Conservation (phyloP, 345 rosid genomes). For the Camelina neglecta region DNA sequence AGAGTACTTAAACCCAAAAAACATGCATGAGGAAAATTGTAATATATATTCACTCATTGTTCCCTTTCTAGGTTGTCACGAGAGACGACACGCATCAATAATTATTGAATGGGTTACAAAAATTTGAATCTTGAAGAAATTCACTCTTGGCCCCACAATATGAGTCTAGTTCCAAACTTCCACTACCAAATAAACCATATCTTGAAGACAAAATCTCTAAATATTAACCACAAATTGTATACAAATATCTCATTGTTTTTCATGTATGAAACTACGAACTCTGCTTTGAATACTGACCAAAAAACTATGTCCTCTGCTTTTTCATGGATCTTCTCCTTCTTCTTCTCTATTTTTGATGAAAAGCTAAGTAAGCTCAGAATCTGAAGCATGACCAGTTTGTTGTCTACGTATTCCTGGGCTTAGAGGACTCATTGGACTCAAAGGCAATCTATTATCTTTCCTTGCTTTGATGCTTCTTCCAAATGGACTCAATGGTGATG, state of each 20-base stretch:
- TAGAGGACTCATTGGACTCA: conserved; percentile 45
- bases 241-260: conserved; percentile 18
- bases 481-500: conserved; percentile 45
- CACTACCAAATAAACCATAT: not conserved
- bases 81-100: no score
- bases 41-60: no score
- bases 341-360: conserved; percentile 17
- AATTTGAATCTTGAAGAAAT: no score
- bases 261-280: conserved; percentile 12
- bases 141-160: no score
- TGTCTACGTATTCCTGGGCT: conserved; percentile 45
- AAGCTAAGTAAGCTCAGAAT: conserved; percentile 44
- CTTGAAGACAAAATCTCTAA: conserved; percentile 20
- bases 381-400: conserved; percentile 44
- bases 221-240: conserved; percentile 5
- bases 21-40: no score
- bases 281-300: conserved; percentile 1
- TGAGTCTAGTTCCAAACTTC: no score
- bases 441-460: conserved; percentile 41
- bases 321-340: conserved; percentile 2
- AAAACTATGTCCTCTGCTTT: not conserved
- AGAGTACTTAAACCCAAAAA: no score
- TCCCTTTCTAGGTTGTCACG: no score
- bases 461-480: conserved; percentile 42
- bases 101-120: no score